Base-by-base conservation (phyloP, 805 yeast species). In the Yarrowia hollandica region DNA sequence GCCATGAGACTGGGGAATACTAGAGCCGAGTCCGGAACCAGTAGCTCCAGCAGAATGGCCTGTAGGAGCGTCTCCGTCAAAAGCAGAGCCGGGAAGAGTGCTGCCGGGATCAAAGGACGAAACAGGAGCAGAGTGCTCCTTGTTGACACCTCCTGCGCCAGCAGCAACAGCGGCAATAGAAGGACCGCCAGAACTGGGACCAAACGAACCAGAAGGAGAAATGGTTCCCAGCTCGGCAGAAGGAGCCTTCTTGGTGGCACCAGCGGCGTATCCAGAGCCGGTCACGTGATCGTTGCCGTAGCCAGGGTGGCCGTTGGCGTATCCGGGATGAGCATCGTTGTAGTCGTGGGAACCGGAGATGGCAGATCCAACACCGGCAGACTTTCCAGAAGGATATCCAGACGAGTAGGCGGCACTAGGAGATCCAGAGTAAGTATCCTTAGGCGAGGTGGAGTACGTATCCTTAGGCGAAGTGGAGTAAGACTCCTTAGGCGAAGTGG, bases 251-350 rank as follows among this genome's bases (percentile, higher is more conserved):
- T 16, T 9, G 15, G 30, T n/a, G 14, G 18, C 15, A 1, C 9
- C 18, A 21, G 15, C 16, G 4, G 31, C 6, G 50, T 25, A 42
- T 3, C 33, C 50, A 1, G 33, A 26, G 2, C 33, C 50, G 14
- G 50, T 42, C 50, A 26, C 34, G 50, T 25, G 34, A 4, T 42
- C 50, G 50, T 42, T 42, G n/a, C 46, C 46, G 30, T 38, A 23
- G n/a, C 38, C 38, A 14, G 42, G 10, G 16, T 19, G 25, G 10
- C 28, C 28, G 28, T 25, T 25, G 28, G 28, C 28, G 28, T 25
- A 25, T 6, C 28, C 28, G 10, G 28, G 28, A 10, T 25, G 28
- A 25, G 28, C 6, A 10, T 25, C 28, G 28, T 25, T 10, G 28
- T 7, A 25, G 10, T 25, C 28, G 28, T 25, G 28, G 9, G 10